These are phyloP conservation scores for Coemansia sp. DNA, from an alignment of 192 early-diverging fungal genomes.

Conservation along the genomic window DNA sequence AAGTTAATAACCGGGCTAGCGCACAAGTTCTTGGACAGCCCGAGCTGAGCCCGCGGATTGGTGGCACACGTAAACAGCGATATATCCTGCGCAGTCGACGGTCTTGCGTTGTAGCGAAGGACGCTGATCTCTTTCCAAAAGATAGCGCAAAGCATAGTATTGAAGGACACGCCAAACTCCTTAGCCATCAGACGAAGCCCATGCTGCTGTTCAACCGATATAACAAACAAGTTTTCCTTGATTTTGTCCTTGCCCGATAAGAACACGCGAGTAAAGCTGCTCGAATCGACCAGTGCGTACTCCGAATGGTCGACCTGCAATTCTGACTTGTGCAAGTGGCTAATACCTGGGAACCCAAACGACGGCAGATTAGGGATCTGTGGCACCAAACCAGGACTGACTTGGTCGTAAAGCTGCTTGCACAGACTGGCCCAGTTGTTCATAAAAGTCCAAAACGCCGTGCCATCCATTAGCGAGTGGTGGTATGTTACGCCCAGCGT, in stretches of 20 bases:
- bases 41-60: slow-evolving; percentile 37
- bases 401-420: slow-evolving; percentile 14
- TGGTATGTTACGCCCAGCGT: slow-evolving; percentile 49
- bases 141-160: slow-evolving; percentile 40
- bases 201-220: slow-evolving; percentile 36
- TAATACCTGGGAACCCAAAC: slow-evolving; percentile 39
- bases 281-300: slow-evolving; percentile 32
- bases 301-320: slow-evolving; percentile 38
- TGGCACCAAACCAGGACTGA: background rate
- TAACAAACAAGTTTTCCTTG: slow-evolving; percentile 23
- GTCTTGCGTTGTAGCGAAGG: slow-evolving; percentile 22
- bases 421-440: slow-evolving; percentile 48
- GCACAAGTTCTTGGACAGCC: slow-evolving; percentile 29
- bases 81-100: slow-evolving; percentile 9
- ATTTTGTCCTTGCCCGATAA: slow-evolving; percentile 21
- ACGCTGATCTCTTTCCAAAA: slow-evolving; percentile 45
- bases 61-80: slow-evolving; percentile 51
- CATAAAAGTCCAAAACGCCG: slow-evolving; percentile 53
- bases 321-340: slow-evolving; percentile 16
- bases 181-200: slow-evolving; percentile 36
- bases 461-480: slow-evolving; percentile 54
- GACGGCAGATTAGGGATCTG: slow-evolving; percentile 36
- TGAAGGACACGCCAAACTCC: slow-evolving; percentile 32
- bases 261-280: slow-evolving; percentile 28
- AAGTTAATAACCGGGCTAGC: slow-evolving; percentile 45